Conservation (phyloP, 305 asterid genomes). For the Rubia peregrina region DNA sequence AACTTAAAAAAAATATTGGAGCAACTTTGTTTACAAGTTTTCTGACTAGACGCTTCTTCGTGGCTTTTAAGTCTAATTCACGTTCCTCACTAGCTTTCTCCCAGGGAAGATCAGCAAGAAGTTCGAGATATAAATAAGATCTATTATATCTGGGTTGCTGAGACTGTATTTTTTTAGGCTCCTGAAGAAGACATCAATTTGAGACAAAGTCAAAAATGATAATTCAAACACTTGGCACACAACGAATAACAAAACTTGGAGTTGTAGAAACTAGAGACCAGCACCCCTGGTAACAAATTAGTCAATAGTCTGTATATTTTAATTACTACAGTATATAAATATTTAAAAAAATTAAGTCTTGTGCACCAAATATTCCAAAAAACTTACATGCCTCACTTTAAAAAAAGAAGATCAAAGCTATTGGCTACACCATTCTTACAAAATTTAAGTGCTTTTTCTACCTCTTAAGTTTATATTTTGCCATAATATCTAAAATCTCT, state of each 20-base stretch:
- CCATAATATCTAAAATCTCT: neutral
- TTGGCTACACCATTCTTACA: neutral
- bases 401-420: neutral
- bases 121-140: constrained; percentile 90
- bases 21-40: constrained; percentile 13
- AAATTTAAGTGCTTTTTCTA: neutral
- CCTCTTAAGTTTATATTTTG: neutral
- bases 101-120: constrained; percentile 98
- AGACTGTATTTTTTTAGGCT: constrained; percentile 98
- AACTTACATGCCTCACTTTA: neutral
- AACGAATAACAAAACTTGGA: neutral
- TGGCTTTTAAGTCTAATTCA: constrained; percentile 82
- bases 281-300: neutral
- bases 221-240: neutral
- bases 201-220: constrained; percentile 16
- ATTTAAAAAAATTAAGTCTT: neutral
- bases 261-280: neutral
- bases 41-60: constrained; percentile 85
- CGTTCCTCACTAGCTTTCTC: constrained; percentile 77
- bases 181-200: constrained; percentile 44
- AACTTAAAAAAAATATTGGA: too few species aligned
- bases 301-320: neutral
- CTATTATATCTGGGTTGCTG: constrained; percentile 98
- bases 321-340: neutral
- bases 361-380: neutral